Evolutionary conservation across 192 early-diverging fungal species (phyloP).

Genomic region (Coemansia aciculifera): DNA sequence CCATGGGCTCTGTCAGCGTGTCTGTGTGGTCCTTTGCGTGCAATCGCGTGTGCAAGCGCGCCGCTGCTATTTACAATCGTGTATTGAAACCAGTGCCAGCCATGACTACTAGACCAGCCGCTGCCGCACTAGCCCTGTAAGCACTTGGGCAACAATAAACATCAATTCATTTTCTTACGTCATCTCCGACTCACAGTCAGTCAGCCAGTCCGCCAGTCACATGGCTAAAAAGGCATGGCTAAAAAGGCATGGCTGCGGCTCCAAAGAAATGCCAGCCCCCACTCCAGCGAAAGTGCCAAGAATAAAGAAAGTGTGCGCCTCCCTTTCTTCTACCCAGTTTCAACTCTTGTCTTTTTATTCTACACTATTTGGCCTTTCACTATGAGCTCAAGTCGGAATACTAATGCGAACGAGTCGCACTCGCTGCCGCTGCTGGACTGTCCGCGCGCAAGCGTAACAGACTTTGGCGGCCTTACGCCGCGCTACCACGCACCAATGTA

Average conservation of each 20-base stretch:
- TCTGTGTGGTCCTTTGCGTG: constrained; percentile 77
- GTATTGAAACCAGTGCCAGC: constrained; percentile 20
- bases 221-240: neutral
- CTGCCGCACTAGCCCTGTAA: neutral
- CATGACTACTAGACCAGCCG: neutral
- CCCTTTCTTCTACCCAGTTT: neutral
- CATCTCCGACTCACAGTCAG: neutral
- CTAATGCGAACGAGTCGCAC: neutral
- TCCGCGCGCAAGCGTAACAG: constrained; percentile 19
- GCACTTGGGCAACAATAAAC: neutral
- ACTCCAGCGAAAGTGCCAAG: constrained; percentile 1
- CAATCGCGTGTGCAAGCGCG: constrained; percentile 59
- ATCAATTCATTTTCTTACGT: neutral
- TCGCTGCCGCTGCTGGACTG: constrained; percentile 16
- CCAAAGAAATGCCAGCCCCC: neutral
- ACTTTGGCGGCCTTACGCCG: constrained; percentile 36
- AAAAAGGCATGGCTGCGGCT: neutral
- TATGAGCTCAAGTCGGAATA: constrained; percentile 1
- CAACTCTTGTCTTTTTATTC: neutral
- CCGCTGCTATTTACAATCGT: constrained; percentile 30
- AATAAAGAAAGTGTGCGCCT: neutral
- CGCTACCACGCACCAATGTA: constrained; percentile 41
- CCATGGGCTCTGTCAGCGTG: constrained; percentile 75
- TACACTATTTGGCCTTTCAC: neutral
- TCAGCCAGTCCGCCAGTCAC: neutral